Base-by-base conservation (phyloP, 2,329 filamentous ascomycete species). In the Blumeria graminis region DNA sequence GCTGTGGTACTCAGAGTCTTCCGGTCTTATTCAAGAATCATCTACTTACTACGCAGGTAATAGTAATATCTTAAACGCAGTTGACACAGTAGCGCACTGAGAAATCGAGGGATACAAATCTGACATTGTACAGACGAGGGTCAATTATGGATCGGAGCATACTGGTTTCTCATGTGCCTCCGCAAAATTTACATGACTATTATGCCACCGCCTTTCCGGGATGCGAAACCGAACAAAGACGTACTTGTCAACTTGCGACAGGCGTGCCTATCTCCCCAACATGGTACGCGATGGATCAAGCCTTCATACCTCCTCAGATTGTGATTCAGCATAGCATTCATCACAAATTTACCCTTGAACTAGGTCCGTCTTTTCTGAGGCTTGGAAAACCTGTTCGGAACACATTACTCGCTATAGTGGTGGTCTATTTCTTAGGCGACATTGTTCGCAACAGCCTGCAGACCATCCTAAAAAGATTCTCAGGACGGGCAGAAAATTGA, bases 11-110 rank as follows among this genome's bases (percentile, higher is more conserved):
- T 48, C 22, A 35, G 14, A 34, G 14, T 16, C 7, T 5, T 32
- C 16, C 22, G 10, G 35, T 14, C 33, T 16, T 2, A 9, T 3
- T 18, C 33, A 55, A 41, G 35, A 28, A 43, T 33, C 28, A 13
- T 55, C n/a, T 45, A 78, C 85, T 68, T 76, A 94, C 89, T 96
- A 96, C 63, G 90, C 85, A 34, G 90, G 90, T 70, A 94, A 92
- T 57, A 96, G 76, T 58, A 96, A 79, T 60, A 95, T 74, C 72
- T 96, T 96, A 69, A 96, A 79, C 36, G 88, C 87, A 28, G 85
- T 83, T 57, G 89, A 84, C 61, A 93, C 81, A 62, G 94, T 71
- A 62, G 87, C 86, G 74, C 84, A 89, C 72, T 95, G 89, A 68
- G 80, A 73, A 69, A 96, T 76, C n/a, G 89, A 86, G 57, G 92